Conservation (phyloP, 2,329 filamentous ascomycete species). For the Rutstroemia sp. region DNA sequence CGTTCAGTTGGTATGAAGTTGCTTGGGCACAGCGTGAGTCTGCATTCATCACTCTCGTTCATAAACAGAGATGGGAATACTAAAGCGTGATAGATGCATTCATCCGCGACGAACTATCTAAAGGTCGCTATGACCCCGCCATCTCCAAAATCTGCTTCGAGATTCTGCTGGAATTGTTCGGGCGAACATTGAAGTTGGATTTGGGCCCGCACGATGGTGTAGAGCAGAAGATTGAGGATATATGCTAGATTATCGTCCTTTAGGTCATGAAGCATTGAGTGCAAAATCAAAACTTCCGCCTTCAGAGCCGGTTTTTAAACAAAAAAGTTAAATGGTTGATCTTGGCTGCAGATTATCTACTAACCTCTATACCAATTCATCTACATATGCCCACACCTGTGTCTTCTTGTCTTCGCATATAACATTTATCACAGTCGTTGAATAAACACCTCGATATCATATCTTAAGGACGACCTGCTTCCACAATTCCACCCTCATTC, state of each 20-base stretch:
- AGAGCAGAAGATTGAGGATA: constrained; percentile 59
- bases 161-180: constrained; percentile 81
- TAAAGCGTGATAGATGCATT: constrained; percentile 59
- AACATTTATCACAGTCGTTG: too few species aligned
- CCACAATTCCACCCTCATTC: too few species aligned
- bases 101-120: constrained; percentile 85
- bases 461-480: too few species aligned
- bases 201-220: constrained; percentile 60
- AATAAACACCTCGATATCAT: too few species aligned
- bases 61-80: background rate
- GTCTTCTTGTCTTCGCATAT: too few species aligned
- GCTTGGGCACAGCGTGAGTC: constrained; percentile 81
- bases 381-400: too few species aligned
- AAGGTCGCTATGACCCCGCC: constrained; percentile 87
- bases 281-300: background rate
- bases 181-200: constrained; percentile 68
- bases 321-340: too few species aligned
- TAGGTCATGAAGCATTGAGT: background rate
- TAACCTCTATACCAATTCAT: too few species aligned
- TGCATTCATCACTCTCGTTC: background rate
- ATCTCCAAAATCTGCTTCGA: constrained; percentile 85
- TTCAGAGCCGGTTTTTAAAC: too few species aligned
- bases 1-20: constrained; percentile 79
- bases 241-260: constrained; percentile 47
- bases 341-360: too few species aligned